Evolutionary conservation across 2,329 filamentous ascomycete genomes (phyloP).

Genomic region (Talaromyces pinophilus): DNA sequence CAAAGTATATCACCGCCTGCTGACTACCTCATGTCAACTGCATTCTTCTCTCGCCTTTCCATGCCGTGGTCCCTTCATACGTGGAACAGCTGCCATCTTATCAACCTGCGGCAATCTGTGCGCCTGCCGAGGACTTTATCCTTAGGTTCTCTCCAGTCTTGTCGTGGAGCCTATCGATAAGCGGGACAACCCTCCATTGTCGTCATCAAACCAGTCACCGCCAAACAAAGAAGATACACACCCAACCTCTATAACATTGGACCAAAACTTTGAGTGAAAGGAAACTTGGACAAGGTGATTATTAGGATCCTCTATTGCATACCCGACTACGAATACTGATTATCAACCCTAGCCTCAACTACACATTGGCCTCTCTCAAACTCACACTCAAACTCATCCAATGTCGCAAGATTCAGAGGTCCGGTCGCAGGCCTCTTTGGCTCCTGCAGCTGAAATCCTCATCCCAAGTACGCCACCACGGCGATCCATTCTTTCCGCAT

Average conservation of each 20-base stretch:
- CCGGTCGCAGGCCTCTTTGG: conserved; percentile 39
- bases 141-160: neutral
- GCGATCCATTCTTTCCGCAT: conserved; percentile 38
- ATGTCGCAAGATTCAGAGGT: conserved; percentile 38
- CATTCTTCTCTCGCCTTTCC: conserved; percentile 25
- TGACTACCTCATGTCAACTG: conserved; percentile 4
- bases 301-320: neutral
- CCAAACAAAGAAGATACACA: neutral
- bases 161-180: conserved; percentile 15
- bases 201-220: conserved; percentile 3
- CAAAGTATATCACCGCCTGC: conserved; percentile 3
- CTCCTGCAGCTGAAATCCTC: conserved; percentile 41
- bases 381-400: conserved; percentile 1
- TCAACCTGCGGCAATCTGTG: neutral
- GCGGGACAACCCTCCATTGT: conserved; percentile 13
- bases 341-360: neutral
- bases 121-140: neutral
- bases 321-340: neutral
- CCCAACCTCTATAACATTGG: neutral
- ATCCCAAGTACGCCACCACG: conserved; percentile 39
- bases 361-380: neutral
- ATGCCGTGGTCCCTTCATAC: conserved; percentile 15
- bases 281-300: neutral
- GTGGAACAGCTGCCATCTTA: neutral
- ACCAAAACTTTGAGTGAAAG: neutral